phyloP scores from a whole-genome alignment of 345 rosid genomes.

The Arabis alpina region DNA sequence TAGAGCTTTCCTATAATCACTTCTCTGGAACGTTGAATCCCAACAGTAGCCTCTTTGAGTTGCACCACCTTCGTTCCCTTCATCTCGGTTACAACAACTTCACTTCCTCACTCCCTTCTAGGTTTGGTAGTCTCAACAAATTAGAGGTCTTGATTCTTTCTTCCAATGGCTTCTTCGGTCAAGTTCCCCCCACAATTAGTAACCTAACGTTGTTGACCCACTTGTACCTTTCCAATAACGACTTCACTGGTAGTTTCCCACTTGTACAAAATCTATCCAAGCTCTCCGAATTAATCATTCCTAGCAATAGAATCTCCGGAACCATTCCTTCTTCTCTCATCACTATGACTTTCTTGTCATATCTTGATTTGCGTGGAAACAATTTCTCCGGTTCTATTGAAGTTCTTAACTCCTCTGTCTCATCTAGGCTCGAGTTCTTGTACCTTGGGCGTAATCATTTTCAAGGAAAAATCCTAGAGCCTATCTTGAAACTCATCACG shows the following conservation, averaged over 20 bases:
- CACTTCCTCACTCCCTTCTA: conserved; percentile 2
- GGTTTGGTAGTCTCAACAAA: conserved; percentile 28
- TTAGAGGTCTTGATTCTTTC: conserved; percentile 5
- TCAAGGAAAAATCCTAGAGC: background rate
- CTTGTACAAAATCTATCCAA: background rate
- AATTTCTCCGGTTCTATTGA: conserved; percentile 8
- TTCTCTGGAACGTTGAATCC: conserved; percentile 8
- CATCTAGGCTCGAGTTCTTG: background rate
- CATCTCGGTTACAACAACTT: background rate
- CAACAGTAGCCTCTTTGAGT: conserved; percentile 24
- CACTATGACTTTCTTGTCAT: conserved; percentile 7
- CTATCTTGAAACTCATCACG: background rate
- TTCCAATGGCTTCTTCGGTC: conserved; percentile 1
- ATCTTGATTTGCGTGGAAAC: background rate
- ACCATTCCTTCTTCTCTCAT: conserved; percentile 13
- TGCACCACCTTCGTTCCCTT: conserved; percentile 15
- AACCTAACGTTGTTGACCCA: background rate
- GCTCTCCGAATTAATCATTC: background rate
- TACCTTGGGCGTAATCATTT: background rate
- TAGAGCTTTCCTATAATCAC: conserved; percentile 4
- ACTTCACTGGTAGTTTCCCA: background rate
- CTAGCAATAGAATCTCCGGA: conserved; percentile 6
- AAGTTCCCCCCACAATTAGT: conserved; percentile 13
- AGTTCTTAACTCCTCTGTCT: background rate
- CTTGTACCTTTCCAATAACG: background rate